Percentiles rank a stretch among this genome's conserved stretches.
Conservation (phyloP, 148 eudicot species). For the Vaccinium myrtillus region DNA sequence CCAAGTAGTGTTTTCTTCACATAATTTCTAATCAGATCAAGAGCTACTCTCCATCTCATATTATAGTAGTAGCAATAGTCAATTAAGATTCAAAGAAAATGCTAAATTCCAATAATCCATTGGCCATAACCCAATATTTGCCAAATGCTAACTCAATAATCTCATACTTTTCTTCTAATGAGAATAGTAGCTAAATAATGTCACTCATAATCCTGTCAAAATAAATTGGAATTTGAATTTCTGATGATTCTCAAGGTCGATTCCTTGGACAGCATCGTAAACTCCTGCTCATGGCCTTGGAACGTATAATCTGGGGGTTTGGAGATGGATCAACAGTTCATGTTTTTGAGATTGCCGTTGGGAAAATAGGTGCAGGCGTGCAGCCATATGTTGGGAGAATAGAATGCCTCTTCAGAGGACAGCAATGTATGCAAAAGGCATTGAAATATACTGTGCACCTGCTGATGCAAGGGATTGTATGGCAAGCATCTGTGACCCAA, state of each 20-base stretch:
- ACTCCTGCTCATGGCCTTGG: conserved; percentile 90
- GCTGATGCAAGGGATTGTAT: conserved; percentile 79
- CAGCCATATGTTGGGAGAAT: conserved; percentile 96
- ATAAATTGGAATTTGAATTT: neutral
- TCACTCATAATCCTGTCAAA: neutral
- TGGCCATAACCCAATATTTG: neutral
- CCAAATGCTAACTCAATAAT: neutral
- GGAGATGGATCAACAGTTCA: conserved; percentile 96
- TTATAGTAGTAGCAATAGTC: neutral
- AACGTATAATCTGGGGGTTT: conserved; percentile 90
- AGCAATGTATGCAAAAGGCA: conserved; percentile 96
- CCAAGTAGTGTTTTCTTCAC: neutral
- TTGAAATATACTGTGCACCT: conserved; percentile 96
- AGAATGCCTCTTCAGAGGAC: conserved; percentile 92
- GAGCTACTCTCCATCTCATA: neutral
- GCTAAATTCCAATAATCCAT: neutral
- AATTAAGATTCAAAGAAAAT: neutral
- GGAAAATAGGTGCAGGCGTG: conserved; percentile 89
- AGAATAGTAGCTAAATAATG: neutral
- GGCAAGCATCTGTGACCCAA: conserved; percentile 99
- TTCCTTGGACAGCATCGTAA: conserved; percentile 96
- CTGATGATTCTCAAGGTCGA: conserved; percentile 64
- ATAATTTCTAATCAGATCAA: neutral
- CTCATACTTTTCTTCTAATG: neutral
- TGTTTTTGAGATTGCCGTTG: conserved; percentile 84